Percentiles rank a stretch among this genome's conserved stretches.
These are phyloP conservation scores for Tubosaeta sp. DNA, from an alignment of 768 basidiomycete species.

Conservation along the genomic window DNA sequence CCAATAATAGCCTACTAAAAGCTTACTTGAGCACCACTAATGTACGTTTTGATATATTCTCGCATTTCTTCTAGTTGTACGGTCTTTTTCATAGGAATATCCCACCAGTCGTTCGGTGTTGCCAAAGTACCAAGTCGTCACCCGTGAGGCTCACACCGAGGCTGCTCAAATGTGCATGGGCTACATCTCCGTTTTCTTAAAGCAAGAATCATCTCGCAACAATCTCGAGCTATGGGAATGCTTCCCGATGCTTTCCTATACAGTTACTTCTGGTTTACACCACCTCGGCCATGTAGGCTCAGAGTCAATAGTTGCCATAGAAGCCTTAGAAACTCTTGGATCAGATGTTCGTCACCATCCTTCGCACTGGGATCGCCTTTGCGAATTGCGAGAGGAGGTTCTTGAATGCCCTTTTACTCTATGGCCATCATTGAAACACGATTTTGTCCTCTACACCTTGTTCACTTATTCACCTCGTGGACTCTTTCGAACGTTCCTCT, in stretches of 20 bases:
- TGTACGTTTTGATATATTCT: too few species aligned
- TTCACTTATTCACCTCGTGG: background rate
- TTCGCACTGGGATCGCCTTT: background rate
- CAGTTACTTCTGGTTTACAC: background rate
- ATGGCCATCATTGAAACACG: constrained; percentile 3
- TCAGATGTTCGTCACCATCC: background rate
- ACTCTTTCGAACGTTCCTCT: background rate
- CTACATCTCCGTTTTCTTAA: background rate
- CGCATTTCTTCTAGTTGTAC: too few species aligned
- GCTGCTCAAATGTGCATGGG: background rate
- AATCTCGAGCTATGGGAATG: background rate
- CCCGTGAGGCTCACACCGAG: background rate
- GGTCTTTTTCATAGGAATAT: constrained; percentile 1
- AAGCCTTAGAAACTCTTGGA: background rate
- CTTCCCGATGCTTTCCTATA: background rate
- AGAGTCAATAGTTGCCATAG: background rate
- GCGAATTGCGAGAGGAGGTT: background rate
- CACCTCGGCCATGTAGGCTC: background rate
- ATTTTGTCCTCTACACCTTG: background rate
- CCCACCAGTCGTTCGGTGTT: background rate
- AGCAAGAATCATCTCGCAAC: background rate
- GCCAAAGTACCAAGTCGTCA: background rate
- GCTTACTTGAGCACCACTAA: too few species aligned
- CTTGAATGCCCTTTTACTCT: background rate
- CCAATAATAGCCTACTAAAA: too few species aligned